Base-by-base conservation (phyloP, 169 alveolate genomes). In the Amoebophrya sp. region DNA sequence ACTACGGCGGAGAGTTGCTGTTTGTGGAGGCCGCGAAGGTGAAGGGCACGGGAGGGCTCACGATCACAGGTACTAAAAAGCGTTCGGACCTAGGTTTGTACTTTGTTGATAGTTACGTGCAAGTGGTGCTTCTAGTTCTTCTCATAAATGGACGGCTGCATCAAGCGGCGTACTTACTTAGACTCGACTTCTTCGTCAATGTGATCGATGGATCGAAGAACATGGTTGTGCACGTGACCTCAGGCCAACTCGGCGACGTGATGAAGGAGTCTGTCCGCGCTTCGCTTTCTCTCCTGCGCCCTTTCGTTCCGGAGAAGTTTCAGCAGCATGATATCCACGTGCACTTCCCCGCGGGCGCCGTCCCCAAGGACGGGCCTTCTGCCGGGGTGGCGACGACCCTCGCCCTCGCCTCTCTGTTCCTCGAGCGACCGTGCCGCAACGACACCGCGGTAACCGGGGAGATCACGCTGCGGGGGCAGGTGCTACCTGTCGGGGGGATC, bases 321-420 rank as follows among this genome's bases (percentile, higher is more conserved):
- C 38, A 16, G 78, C 78, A n/a, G 5, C 26, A 58, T 45, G 93
- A 94, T 78, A 92, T 97, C 50, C 99, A 97, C 93, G 92, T 98
- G 41, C 98, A 97, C 90, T 97, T 97, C 70, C 99, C 99, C 29
- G 99, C 97, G 92, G 98, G 93, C 26, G 99, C 99, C 31, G 95
- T 97, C 31, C 98, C 98, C 38, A 97, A 97, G 95, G 99, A 98
- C 94, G 99, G 99, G 18, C 99, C 99, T 29, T 95, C 98, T 40
- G 99, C 98, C 7, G 99, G 99, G 20, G 94, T 97, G 45, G 96
- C 98, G 43, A 96, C 97, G 94, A 97, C 97, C 34, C 93, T 98
- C 0, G 96, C 98, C n/a, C 92, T 97, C 42, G 69, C 96, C n/a
- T 95, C 98, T 29, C 92, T 96, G 43, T 97, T 97, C 13, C 69